Conservation (phyloP, 2,329 filamentous ascomycete genomes). For the Alternaria dauci region DNA sequence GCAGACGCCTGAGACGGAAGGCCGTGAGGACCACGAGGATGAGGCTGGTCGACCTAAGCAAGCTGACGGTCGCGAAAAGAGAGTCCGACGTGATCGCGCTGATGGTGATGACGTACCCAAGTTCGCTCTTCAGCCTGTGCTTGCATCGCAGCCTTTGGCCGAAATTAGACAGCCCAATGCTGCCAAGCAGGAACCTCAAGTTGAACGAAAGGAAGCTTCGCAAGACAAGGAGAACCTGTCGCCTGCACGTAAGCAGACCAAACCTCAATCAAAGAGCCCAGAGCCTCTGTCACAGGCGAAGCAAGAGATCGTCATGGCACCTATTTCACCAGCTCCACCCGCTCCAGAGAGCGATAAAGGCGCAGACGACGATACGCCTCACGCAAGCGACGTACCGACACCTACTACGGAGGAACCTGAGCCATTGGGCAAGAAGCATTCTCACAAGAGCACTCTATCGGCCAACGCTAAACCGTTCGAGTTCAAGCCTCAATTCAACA, state of each 20-base stretch:
- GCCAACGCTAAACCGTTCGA: constrained; percentile 76
- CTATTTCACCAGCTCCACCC: constrained; percentile 16
- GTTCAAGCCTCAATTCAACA: constrained; percentile 47
- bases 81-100: constrained; percentile 70
- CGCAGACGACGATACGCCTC: constrained; percentile 35
- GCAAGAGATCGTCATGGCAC: constrained; percentile 18
- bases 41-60: constrained; percentile 70
- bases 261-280: constrained; percentile 36
- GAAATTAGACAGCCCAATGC: constrained; percentile 39
- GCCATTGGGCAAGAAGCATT: constrained; percentile 37
- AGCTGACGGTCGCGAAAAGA: constrained; percentile 75
- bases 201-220: constrained; percentile 34
- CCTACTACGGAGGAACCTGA: constrained; percentile 41
- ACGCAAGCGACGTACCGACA: constrained; percentile 41
- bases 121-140: constrained; percentile 66
- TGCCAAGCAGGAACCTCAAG: constrained; percentile 28
- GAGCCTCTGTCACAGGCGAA: constrained; percentile 30
- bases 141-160: constrained; percentile 49
- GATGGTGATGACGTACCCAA: constrained; percentile 77
- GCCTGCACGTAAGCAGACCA: constrained; percentile 36
- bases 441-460: constrained; percentile 66
- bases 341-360: constrained; percentile 15
- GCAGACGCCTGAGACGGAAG: constrained; percentile 54
- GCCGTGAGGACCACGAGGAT: constrained; percentile 57
- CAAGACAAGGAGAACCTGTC: constrained; percentile 51